These are phyloP conservation scores for Puccinellia tenuiflora DNA, from an alignment of 176 grass and related monocot genomes.

Conservation along the genomic window DNA sequence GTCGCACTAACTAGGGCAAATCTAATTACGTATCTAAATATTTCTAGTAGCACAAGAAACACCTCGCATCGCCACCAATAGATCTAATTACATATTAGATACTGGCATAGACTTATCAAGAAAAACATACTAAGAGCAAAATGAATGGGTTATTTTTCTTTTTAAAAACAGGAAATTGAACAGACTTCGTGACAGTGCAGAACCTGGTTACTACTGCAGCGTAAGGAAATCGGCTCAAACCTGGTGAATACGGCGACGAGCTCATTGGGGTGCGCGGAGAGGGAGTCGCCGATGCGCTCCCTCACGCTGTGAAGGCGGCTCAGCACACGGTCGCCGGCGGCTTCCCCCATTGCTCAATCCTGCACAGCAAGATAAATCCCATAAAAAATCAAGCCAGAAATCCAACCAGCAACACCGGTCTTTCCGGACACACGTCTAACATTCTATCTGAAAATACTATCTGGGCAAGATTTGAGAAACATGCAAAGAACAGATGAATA, in stretches of 20 bases:
- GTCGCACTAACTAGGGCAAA: not conserved
- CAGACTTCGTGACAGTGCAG: not conserved
- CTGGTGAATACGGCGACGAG: conserved; percentile 95
- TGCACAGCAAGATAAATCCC: not conserved
- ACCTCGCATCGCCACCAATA: not conserved
- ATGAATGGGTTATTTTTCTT: not conserved
- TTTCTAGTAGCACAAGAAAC: not conserved
- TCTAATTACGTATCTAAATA: not conserved
- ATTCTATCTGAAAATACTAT: not conserved
- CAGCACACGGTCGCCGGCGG: conserved; percentile 55
- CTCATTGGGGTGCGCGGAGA: conserved; percentile 96
- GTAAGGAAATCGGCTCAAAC: conserved; percentile 9
- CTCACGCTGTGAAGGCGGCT: conserved; percentile 87
- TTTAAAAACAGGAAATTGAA: not conserved
- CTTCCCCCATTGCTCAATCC: conserved; percentile 67
- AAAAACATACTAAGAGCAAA: not conserved
- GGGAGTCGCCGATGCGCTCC: conserved; percentile 80
- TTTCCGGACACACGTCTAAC: not conserved
- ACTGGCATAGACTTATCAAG: not conserved
- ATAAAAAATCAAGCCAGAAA: not conserved
- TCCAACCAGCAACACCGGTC: conserved; percentile 2
- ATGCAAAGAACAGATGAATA: not conserved
- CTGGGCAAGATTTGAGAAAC: not conserved
- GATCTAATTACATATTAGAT: not conserved
- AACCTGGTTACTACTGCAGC: not conserved